Conservation (phyloP, 2,329 filamentous ascomycete species). For the Aspergillus floridensis region DNA sequence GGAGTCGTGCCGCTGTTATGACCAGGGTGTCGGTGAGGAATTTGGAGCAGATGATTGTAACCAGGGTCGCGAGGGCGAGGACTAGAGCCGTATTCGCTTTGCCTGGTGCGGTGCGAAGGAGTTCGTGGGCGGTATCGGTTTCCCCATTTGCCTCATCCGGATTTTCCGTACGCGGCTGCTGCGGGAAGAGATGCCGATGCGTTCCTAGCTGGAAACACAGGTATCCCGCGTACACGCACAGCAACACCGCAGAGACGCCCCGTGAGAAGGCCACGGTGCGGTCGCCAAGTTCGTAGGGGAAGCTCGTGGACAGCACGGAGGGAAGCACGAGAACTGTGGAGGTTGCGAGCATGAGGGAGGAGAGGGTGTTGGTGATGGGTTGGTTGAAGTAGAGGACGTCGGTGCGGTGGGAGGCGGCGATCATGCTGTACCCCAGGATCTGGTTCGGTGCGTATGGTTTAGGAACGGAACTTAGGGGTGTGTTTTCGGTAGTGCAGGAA, state of each 20-base stretch:
- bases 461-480: no score
- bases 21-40: constrained; percentile 69
- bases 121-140: not conserved
- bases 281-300: constrained; percentile 41
- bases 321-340: constrained; percentile 70
- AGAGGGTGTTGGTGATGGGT: constrained; percentile 39
- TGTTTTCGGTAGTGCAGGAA: no score
- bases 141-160: constrained; percentile 8
- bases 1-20: constrained; percentile 58
- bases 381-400: constrained; percentile 56
- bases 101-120: not conserved
- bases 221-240: constrained; percentile 67
- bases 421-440: constrained; percentile 68
- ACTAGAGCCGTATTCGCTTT: no score
- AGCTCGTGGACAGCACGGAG: constrained; percentile 63
- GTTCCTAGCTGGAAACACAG: constrained; percentile 70
- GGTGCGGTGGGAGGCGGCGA: constrained; percentile 65
- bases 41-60: constrained; percentile 67
- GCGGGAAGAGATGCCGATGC: constrained; percentile 63
- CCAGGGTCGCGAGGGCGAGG: constrained; percentile 54
- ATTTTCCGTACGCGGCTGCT: constrained; percentile 27
- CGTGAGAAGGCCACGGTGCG: constrained; percentile 67
- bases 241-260: constrained; percentile 66
- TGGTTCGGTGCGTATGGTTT: not conserved
- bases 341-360: constrained; percentile 65